Evolutionary conservation across 2,329 filamentous ascomycete genomes (phyloP).

Genomic region (Pestalotiopsis sp.): DNA sequence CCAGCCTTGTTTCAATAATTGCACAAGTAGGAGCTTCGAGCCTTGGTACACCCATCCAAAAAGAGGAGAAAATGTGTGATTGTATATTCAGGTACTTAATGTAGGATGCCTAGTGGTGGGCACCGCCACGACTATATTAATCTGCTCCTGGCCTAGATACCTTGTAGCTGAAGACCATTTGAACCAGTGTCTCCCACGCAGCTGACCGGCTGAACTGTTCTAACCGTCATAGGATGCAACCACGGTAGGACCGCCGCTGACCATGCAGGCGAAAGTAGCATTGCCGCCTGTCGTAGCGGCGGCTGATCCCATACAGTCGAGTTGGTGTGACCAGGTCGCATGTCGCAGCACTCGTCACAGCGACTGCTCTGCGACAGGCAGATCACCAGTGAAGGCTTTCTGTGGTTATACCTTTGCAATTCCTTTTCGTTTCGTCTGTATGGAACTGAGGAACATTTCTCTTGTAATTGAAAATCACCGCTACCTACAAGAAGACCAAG

Average conservation of each 20-base stretch:
- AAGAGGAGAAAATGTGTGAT: too few species aligned
- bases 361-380: not conserved
- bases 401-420: not conserved
- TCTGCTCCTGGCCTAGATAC: not conserved
- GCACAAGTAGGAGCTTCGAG: too few species aligned
- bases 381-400: not conserved
- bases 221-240: not conserved
- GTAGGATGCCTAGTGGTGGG: not conserved
- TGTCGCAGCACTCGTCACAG: not conserved
- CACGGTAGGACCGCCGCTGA: not conserved
- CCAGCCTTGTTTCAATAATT: too few species aligned
- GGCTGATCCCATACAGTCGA: not conserved
- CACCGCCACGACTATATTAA: not conserved
- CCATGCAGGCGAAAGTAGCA: not conserved
- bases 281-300: not conserved
- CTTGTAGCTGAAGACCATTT: not conserved
- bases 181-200: not conserved
- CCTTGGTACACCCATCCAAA: too few species aligned
- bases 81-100: not conserved
- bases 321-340: constrained; percentile 3
- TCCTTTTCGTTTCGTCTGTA: not conserved
- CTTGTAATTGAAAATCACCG: too few species aligned
- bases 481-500: too few species aligned
- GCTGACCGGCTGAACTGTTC: not conserved
- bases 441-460: not conserved